These are phyloP conservation scores for Bombardia bombarda DNA, from an alignment of 495 filamentous ascomycete genomes.

Conservation along the genomic window DNA sequence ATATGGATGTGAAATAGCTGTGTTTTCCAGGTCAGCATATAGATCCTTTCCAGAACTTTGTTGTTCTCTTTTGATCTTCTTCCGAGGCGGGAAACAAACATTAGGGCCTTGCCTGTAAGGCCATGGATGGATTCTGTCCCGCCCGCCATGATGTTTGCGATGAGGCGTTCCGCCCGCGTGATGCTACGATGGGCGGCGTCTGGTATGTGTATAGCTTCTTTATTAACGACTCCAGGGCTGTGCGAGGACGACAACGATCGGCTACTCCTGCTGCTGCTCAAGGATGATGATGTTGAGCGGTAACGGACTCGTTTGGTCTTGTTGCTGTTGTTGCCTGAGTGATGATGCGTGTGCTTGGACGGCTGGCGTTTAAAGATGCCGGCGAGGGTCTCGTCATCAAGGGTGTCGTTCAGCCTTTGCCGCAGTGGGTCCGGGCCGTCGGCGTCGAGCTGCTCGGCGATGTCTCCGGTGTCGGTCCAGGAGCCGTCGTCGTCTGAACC, in stretches of 20 bases:
- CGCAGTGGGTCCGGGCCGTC: conserved; percentile 78
- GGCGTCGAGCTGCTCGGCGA: conserved; percentile 79
- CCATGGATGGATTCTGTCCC: conserved; percentile 70
- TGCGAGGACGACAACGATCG: conserved; percentile 14
- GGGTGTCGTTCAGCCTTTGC: conserved; percentile 52
- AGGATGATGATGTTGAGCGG: conserved; percentile 21
- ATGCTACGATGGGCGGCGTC: conserved; percentile 54
- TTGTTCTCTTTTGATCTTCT: no score
- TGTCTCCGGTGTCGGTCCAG: conserved; percentile 90
- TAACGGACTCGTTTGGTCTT: conserved; percentile 42
- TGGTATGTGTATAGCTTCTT: conserved; percentile 80
- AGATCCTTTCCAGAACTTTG: neutral
- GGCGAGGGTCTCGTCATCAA: conserved; percentile 50
- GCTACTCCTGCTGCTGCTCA: no score
- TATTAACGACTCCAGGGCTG: conserved; percentile 46
- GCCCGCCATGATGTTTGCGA: conserved; percentile 81
- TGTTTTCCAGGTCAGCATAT: neutral
- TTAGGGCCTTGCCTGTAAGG: conserved; percentile 87
- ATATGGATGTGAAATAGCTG: conserved; percentile 96
- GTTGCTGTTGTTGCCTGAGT: conserved; percentile 1
- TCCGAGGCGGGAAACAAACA: conserved; percentile 58
- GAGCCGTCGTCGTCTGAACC: conserved; percentile 40
- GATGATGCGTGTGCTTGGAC: conserved; percentile 22
- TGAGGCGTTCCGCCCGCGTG: conserved; percentile 53
- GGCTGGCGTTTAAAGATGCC: conserved; percentile 34